phyloP scores from a whole-genome alignment of 495 filamentous ascomycete genomes.

The Chaetomium tenue region DNA sequence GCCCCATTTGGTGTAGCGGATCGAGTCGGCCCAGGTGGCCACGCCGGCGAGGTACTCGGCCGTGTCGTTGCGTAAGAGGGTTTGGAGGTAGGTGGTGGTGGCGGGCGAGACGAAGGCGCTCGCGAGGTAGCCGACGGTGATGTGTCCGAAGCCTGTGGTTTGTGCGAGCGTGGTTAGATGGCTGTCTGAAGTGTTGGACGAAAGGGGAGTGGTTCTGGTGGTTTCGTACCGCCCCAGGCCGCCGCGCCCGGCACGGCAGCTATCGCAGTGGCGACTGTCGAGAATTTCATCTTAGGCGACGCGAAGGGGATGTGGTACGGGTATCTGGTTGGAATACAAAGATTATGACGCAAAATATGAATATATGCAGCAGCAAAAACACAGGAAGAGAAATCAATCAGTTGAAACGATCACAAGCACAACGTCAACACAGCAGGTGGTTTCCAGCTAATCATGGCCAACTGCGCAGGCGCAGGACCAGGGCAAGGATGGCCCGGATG shows the following conservation, averaged over 20 bases:
- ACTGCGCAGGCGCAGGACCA: neutral
- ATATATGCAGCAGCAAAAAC: slow-evolving; percentile 3
- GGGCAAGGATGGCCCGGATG: neutral
- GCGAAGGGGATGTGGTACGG: too few relatives aligned
- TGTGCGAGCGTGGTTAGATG: neutral
- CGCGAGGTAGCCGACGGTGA: slow-evolving; percentile 57
- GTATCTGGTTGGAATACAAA: too few relatives aligned
- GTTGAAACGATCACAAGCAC: neutral
- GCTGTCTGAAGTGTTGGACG: neutral
- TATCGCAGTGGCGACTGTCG: slow-evolving; percentile 23
- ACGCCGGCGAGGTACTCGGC: slow-evolving; percentile 57
- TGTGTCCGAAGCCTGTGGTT: slow-evolving; percentile 54
- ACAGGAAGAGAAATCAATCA: neutral
- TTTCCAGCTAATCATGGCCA: neutral
- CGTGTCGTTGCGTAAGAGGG: slow-evolving; percentile 46
- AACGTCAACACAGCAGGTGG: neutral
- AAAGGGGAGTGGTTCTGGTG: neutral
- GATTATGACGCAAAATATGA: neutral
- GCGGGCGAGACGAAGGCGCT: slow-evolving; percentile 43
- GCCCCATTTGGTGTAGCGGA: slow-evolving; percentile 58
- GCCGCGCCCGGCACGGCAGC: slow-evolving; percentile 23
- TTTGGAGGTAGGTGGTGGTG: slow-evolving; percentile 46
- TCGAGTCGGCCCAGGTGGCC: slow-evolving; percentile 64
- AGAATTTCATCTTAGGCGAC: slow-evolving; percentile 29
- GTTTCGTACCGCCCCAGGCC: slow-evolving; percentile 36